These are phyloP conservation scores for Ceratocystis smalleyi DNA, from an alignment of 2,329 filamentous ascomycete genomes.

Conservation along the genomic window DNA sequence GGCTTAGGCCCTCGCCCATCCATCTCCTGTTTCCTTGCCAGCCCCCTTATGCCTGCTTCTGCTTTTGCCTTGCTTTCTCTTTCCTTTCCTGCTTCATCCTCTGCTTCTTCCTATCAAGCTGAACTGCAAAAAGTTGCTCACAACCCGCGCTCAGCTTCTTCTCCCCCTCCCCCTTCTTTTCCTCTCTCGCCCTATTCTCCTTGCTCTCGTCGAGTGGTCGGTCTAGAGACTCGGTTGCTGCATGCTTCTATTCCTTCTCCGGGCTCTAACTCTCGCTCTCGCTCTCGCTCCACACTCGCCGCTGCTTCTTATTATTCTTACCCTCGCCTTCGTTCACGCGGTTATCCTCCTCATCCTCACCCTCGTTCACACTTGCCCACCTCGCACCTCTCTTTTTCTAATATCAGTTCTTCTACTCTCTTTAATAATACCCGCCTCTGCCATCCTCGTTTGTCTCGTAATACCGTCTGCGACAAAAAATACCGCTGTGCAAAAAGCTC, in stretches of 20 bases:
- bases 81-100: slow-evolving; percentile 1
- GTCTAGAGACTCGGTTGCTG: background rate
- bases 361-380: background rate
- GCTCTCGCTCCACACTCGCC: background rate
- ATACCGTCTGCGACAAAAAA: background rate
- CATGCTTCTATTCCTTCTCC: background rate
- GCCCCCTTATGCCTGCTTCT: slow-evolving; percentile 14
- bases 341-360: slow-evolving; percentile 4
- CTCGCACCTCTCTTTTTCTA: slow-evolving; percentile 10
- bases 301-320: background rate
- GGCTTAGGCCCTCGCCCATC: background rate
- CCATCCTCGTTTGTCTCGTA: slow-evolving; percentile 11
- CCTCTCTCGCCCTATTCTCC: background rate
- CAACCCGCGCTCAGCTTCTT: slow-evolving; percentile 1
- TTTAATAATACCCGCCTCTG: background rate
- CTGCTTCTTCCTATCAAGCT: background rate
- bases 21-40: slow-evolving; percentile 12
- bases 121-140: slow-evolving; percentile 4
- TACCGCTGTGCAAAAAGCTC: background rate
- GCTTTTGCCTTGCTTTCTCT: slow-evolving; percentile 8
- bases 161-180: background rate
- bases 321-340: background rate
- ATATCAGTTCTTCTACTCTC: slow-evolving; percentile 7
- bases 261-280: background rate
- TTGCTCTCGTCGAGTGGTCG: background rate